phyloP scores from a whole-genome alignment of 345 rosid species.

The Ceriops tagal region DNA sequence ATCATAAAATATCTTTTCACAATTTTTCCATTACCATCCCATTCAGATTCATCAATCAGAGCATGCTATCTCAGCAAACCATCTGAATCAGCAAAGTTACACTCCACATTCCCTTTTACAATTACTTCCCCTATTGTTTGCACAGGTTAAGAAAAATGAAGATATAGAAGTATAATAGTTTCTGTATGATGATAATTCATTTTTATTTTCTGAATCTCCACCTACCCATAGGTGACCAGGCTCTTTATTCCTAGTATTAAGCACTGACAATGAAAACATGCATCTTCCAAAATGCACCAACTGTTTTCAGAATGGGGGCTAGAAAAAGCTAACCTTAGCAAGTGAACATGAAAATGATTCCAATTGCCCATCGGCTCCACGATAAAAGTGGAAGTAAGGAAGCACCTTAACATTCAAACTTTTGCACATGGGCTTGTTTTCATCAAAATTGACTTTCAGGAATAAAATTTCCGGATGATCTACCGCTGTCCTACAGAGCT shows the following conservation, averaged over 20 bases:
- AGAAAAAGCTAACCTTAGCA: slow-evolving; percentile 52
- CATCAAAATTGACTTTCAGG: slow-evolving; percentile 84
- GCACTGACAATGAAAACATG: no score
- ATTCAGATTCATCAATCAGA: not conserved
- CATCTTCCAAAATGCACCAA: no score
- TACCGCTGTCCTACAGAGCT: slow-evolving; percentile 81
- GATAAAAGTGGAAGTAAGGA: slow-evolving; percentile 86
- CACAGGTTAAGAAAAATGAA: not conserved
- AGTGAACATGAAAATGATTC: slow-evolving; percentile 92
- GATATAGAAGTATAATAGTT: not conserved
- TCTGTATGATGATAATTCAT: no score
- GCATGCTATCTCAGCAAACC: not conserved
- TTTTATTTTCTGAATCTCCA: not conserved
- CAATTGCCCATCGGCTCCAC: slow-evolving; percentile 78
- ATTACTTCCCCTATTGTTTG: not conserved
- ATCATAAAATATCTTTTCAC: not conserved
- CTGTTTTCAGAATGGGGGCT: not conserved
- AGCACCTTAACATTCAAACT: slow-evolving; percentile 83
- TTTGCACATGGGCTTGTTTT: slow-evolving; percentile 89
- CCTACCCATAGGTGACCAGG: no score
- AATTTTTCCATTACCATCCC: no score
- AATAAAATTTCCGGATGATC: slow-evolving; percentile 77
- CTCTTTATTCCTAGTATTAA: no score
- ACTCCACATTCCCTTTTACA: not conserved
- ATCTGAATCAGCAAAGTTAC: no score